A percentile compares a stretch with the other conserved stretches of the same genome.
These are phyloP conservation scores for Irineochytrium annulatum DNA, from an alignment of 192 early-diverging fungal species.

Conservation along the genomic window DNA sequence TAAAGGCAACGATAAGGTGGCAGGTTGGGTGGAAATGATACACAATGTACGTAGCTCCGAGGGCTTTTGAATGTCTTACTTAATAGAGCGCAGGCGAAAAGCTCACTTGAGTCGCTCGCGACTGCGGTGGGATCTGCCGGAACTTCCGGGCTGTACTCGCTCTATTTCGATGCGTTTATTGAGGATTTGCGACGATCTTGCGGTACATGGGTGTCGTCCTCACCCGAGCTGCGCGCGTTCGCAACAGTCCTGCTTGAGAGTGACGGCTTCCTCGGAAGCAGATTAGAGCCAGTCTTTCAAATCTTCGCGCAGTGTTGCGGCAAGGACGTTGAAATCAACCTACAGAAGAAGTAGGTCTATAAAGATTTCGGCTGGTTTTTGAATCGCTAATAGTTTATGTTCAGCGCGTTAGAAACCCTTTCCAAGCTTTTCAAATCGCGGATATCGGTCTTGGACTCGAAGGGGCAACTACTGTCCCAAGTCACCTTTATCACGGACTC, in stretches of 20 bases:
- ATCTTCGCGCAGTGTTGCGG: too few relatives aligned
- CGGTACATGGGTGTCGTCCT: not conserved
- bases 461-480: conserved; percentile 13
- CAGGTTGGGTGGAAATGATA: conserved; percentile 27
- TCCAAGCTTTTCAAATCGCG: conserved; percentile 15
- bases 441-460: conserved; percentile 29
- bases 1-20: conserved; percentile 27
- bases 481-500: conserved; percentile 25
- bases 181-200: conserved; percentile 7
- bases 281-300: too few relatives aligned
- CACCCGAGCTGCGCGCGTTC: too few relatives aligned
- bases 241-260: too few relatives aligned
- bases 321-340: too few relatives aligned
- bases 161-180: conserved; percentile 10
- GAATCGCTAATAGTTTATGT: too few relatives aligned
- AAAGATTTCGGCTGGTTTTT: too few relatives aligned
- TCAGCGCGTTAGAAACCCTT: conserved; percentile 35
- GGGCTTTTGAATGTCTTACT: conserved; percentile 8
- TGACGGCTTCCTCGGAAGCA: too few relatives aligned
- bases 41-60: conserved; percentile 11
- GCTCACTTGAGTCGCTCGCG: not conserved
- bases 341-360: too few relatives aligned
- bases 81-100: not conserved
- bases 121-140: not conserved
- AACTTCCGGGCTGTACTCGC: conserved; percentile 1